Evolutionary conservation across 306 rosid genomes (phyloP), one percentile per base, ranked within the genome.

Genomic region (Glycyrrhiza uralensis): DNA sequence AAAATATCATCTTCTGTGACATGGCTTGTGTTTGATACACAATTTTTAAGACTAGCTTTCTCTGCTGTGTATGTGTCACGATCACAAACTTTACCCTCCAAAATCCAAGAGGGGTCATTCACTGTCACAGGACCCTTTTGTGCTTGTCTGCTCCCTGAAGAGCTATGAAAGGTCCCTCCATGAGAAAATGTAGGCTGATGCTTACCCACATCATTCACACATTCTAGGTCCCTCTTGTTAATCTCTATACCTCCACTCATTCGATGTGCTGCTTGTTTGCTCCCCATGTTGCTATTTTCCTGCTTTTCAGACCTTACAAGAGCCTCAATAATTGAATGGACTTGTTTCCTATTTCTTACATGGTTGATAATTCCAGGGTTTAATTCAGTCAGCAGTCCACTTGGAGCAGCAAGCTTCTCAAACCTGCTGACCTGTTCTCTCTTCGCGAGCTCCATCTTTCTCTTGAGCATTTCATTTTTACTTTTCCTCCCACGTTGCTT

Each of bases 291-390:
- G 45, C 74, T 75, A 41, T 59, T 86, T 80, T 85, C 99, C 36
- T 77, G 80, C 39, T 76, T 82, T 77, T 89, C 96, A 62, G 96
- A 90, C 72, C 71, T 90, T 58, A 95, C 97, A 67, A 95, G 89
- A 42, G 92, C 85, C 85, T 95, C 90, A 65, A 95, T 89, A 60
- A 95, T 95, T 24, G 97, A 86, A 79, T 85, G 99, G 19, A 95
- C 99, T 76, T 95, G 97, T 65, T 91, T 95, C 65, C 85, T 85
- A 67, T 95, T 95, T 82, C 99, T 86, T 47, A 95, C 99, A 78
- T 95, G 99, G 83, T 95, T 95, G 73, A 95, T 95, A 57, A 95
- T 95, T 80, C 97, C 97, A 4, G 99, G 99, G 82, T 95, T 95
- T 78, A 95, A 79, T n/a, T 84, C 97, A 77, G 81, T 89, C 62